Conservation (phyloP, 768 basidiomycete genomes). For the Mycena capillaripes region DNA sequence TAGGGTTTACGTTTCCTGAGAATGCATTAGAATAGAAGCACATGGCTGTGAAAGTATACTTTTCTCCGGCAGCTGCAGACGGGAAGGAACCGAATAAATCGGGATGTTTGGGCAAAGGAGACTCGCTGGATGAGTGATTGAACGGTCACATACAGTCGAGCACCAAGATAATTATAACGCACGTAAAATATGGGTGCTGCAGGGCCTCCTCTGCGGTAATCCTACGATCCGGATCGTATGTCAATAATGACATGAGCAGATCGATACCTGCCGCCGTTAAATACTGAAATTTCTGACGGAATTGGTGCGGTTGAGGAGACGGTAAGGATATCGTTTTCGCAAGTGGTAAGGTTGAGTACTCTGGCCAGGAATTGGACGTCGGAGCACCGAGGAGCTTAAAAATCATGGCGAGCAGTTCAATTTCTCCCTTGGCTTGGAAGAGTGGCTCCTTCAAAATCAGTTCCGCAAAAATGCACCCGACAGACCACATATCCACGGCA, state of each 20-base stretch:
- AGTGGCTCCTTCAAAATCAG: conserved; percentile 94
- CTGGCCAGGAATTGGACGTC: conserved; percentile 88
- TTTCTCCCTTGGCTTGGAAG: conserved; percentile 97
- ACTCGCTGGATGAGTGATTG: conserved; percentile 70
- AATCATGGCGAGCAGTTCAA: conserved; percentile 94
- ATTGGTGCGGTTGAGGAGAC: conserved; percentile 78
- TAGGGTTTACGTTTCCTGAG: conserved; percentile 81
- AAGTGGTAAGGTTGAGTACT: conserved; percentile 83
- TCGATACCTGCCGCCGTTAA: conserved; percentile 89
- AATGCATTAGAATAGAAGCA: background rate
- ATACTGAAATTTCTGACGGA: conserved; percentile 90
- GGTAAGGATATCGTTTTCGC: conserved; percentile 85
- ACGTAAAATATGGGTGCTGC: conserved; percentile 94
- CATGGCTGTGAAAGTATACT: conserved; percentile 57
- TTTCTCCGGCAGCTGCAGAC: conserved; percentile 96
- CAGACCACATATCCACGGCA: conserved; percentile 98
- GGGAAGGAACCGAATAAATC: conserved; percentile 97
- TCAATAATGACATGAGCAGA: conserved; percentile 82
- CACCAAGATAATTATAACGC: conserved; percentile 42
- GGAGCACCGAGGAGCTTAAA: conserved; percentile 97
- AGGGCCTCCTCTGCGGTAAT: conserved; percentile 93
- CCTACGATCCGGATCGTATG: conserved; percentile 90
- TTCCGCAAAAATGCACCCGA: conserved; percentile 98
- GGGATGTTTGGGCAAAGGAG: conserved; percentile 95
- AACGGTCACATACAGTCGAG: conserved; percentile 7